Base-by-base conservation (phyloP, 306 rosid genomes). In the Rosa multiflora region DNA sequence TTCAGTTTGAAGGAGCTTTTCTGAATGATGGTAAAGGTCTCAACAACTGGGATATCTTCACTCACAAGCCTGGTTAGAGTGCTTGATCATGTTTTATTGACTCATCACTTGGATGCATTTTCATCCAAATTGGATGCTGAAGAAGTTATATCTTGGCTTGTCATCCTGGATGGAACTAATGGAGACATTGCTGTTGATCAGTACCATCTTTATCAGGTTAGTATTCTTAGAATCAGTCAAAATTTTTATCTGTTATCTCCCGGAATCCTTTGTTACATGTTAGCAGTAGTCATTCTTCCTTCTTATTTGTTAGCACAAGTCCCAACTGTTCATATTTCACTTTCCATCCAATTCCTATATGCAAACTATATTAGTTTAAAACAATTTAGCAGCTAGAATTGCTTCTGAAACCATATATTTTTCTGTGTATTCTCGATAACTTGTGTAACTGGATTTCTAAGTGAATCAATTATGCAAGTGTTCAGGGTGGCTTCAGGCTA, bases 171-270 rank as follows among this genome's bases (percentile, higher is more conserved):
- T 78, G 93, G 92, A 77, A 87, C 72, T 29, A 93, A 74, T 32
- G 97, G 97, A 72, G 98, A 93, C 53, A 63, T 89, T 58, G 91
- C 97, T 63, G 90, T 73, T 74, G 98, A 93, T 88, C 92, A 93
- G 6, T 93, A 91, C 78, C 97, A 93, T 79, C 94, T 82, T 2
- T 93, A 86, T 81, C 82, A 21, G 85, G 98, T 93, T 47, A 6
- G 14, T 7, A 2, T 23, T 9, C 42, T 35, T 64, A 9, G n/a
- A 35, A 12, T 64, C 43, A 10, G 21, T 17, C 21, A 52, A 15
- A 48, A 32, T 11, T 5, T 18, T 51, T 20, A 51, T 51, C 2
- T 44, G 3, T 59, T 59, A 8, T 59, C 13, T 9, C 13, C 15
- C 3, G 6, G 5, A 13, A 61, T 61, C 67, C 67, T 10, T 23